These are phyloP conservation scores for Aspergillus uvarum DNA, from an alignment of 2,329 filamentous ascomycete species.

Conservation along the genomic window DNA sequence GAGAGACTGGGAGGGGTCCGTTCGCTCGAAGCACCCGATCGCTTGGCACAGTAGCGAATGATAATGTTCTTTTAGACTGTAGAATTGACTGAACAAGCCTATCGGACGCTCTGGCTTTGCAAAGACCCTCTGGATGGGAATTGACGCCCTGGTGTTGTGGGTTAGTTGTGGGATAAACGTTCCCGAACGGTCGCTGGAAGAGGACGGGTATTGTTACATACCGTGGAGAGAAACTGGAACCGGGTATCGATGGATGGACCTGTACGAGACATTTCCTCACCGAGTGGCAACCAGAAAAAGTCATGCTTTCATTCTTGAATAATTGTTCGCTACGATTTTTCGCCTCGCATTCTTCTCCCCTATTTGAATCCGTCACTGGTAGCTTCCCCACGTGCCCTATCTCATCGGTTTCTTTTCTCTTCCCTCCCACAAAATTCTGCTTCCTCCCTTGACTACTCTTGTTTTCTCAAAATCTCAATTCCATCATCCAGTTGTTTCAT, in stretches of 20 bases:
- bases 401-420: neutral
- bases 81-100: too few species aligned
- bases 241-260: neutral
- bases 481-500: neutral
- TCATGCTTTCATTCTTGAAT: slow-evolving; percentile 7
- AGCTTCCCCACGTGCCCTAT: neutral
- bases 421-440: too few species aligned
- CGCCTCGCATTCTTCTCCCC: neutral
- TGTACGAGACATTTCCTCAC: slow-evolving; percentile 13
- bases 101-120: too few species aligned
- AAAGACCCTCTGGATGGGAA: neutral
- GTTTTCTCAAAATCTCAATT: neutral
- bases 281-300: slow-evolving; percentile 7
- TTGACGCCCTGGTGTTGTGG: neutral
- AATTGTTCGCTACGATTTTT: neutral
- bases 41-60: neutral
- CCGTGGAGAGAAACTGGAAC: slow-evolving; percentile 8
- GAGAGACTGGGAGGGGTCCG: slow-evolving; percentile 4
- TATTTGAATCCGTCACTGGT: neutral
- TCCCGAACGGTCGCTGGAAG: neutral
- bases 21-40: neutral
- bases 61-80: neutral
- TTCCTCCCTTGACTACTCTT: too few species aligned
- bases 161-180: slow-evolving; percentile 6
- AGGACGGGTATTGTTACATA: slow-evolving; percentile 17